A percentile compares a stretch with the other conserved stretches of the same genome.
Conservation (phyloP, 1,284 basidiomycete genomes). For the Malassezia sp. region DNA sequence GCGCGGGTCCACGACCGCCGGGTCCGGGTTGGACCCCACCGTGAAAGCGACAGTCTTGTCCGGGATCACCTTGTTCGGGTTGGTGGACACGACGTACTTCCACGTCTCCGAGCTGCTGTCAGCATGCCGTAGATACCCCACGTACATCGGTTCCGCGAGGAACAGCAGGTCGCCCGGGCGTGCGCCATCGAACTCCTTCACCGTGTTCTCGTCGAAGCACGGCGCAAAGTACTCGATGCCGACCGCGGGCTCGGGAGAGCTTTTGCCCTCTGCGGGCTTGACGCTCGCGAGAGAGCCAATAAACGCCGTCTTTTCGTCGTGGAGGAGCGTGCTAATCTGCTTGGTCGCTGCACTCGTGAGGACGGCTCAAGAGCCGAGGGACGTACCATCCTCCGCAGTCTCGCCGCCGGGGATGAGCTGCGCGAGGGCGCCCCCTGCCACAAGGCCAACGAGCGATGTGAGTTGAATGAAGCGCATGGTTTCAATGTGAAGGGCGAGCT, state of each 20-base stretch:
- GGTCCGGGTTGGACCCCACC: slow-evolving; percentile 28
- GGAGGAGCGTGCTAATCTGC: neutral
- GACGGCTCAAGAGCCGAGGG: no score
- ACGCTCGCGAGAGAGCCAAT: slow-evolving; percentile 4
- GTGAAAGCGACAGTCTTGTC: slow-evolving; percentile 27
- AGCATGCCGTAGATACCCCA: neutral
- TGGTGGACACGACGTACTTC: no score
- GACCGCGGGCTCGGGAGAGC: neutral
- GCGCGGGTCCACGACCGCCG: slow-evolving; percentile 25
- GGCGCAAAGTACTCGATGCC: slow-evolving; percentile 43
- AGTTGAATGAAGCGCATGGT: no score
- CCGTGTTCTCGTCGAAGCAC: slow-evolving; percentile 18
- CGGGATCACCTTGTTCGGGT: slow-evolving; percentile 27
- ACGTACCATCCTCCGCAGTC: no score
- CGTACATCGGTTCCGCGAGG: slow-evolving; percentile 36
- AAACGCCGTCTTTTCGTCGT: slow-evolving; percentile 3
- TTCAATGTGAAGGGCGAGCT: no score
- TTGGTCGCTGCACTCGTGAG: no score
- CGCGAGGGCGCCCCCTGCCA: no score
- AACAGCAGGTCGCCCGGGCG: slow-evolving; percentile 31
- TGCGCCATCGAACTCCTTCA: neutral
- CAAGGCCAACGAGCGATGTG: no score
- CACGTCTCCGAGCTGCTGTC: slow-evolving; percentile 31
- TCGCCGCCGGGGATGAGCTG: no score
- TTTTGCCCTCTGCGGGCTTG: neutral